phyloP scores from a whole-genome alignment of 805 yeast species.

The Candida vaughaniae region DNA sequence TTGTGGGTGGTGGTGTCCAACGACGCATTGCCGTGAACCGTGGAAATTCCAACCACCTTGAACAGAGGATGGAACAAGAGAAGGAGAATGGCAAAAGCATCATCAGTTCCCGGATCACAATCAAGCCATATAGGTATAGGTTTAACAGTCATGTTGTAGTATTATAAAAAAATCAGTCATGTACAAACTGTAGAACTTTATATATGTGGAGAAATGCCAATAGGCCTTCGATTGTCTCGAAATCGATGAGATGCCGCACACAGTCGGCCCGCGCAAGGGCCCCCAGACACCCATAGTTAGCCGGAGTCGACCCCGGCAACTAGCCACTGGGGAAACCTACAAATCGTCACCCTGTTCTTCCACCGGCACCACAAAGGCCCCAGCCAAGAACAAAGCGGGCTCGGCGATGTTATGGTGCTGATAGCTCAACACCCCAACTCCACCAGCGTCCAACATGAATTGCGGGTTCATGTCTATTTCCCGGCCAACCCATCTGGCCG shows the following conservation, averaged over 20 bases:
- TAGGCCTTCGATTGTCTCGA: background rate
- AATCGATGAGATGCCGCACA: background rate
- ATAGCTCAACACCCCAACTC: constrained; percentile 87
- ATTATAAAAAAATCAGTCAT: background rate
- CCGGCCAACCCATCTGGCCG: constrained; percentile 79
- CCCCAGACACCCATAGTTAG: background rate
- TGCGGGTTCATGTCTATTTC: constrained; percentile 68
- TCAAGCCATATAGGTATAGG: constrained; percentile 75
- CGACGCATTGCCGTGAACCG: constrained; percentile 73
- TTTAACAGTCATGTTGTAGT: constrained; percentile 18
- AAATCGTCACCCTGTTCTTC: constrained; percentile 46
- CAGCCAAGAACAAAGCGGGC: constrained; percentile 83
- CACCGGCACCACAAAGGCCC: constrained; percentile 74
- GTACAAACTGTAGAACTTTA: background rate
- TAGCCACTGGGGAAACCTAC: constrained; percentile 5
- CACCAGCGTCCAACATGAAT: constrained; percentile 90
- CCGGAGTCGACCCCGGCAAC: too few species aligned
- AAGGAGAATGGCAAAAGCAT: constrained; percentile 70
- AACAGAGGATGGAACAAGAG: constrained; percentile 60
- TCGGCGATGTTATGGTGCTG: constrained; percentile 82
- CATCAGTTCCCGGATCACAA: constrained; percentile 94
- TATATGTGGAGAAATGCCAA: background rate
- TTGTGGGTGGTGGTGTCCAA: constrained; percentile 65
- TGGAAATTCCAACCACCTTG: constrained; percentile 65
- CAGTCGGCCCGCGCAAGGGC: background rate